Evolutionary conservation across 202 grass and related monocot species (phyloP).

Genomic region (Zoysia matrella): DNA sequence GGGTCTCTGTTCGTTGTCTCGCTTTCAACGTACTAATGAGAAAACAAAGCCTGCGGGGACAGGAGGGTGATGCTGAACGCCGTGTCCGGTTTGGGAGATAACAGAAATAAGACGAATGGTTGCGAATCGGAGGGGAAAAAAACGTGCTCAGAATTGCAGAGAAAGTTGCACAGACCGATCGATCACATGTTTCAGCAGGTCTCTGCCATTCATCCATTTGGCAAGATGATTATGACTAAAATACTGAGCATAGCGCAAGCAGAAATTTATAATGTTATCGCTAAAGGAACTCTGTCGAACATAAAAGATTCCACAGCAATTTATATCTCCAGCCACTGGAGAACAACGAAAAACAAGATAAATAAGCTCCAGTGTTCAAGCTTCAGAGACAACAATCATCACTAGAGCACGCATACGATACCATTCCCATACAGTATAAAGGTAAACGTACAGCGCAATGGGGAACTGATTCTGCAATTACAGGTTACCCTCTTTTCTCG

Average conservation of each 20-base stretch:
- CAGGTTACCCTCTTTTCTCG: slow-evolving; percentile 14
- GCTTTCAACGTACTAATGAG: not conserved
- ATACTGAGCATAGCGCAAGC: not conserved
- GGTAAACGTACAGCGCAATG: slow-evolving; percentile 28
- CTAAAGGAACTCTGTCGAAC: not conserved
- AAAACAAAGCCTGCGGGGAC: not conserved
- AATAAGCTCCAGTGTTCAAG: not conserved
- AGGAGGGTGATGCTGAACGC: not conserved
- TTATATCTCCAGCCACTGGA: not conserved
- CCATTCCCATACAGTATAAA: not conserved
- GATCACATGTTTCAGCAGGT: not conserved
- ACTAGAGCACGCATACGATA: not conserved
- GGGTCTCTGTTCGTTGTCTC: not conserved
- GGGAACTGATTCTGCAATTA: slow-evolving; percentile 50
- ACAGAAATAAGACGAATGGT: not conserved
- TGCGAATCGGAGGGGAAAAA: not conserved
- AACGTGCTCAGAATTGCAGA: not conserved
- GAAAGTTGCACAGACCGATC: not conserved
- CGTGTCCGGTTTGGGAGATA: not conserved
- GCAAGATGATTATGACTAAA: not conserved
- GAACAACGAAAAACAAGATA: not conserved
- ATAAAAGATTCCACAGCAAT: not conserved
- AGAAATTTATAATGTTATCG: not conserved
- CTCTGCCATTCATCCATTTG: not conserved
- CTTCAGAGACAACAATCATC: not conserved